phyloP scores from a whole-genome alignment of 2,329 filamentous ascomycete species.

The Hypoxylon sp. region DNA sequence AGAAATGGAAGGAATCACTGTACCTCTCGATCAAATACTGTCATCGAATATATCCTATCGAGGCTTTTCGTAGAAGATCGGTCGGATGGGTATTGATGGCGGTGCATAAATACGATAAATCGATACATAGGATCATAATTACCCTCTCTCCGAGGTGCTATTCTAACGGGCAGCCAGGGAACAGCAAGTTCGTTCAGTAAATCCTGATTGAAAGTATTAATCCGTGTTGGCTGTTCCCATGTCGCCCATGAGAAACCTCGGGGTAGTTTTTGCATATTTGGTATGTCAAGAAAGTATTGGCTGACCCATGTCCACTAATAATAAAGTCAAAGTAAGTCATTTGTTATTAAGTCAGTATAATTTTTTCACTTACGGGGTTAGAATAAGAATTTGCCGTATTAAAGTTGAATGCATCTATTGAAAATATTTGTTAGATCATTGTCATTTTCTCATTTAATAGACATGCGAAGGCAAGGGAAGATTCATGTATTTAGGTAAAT shows the following conservation, averaged over 20 bases:
- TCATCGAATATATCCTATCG: background rate
- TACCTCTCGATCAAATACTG: background rate
- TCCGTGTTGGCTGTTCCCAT: background rate
- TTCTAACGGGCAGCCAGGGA: background rate
- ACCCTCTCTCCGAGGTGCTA: no score
- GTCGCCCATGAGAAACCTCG: background rate
- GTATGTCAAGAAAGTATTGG: background rate
- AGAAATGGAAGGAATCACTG: no score
- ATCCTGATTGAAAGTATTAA: background rate
- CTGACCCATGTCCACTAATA: background rate
- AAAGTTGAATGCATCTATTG: background rate
- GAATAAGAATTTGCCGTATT: background rate
- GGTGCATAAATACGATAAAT: conserved; percentile 2
- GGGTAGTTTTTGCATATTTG: background rate
- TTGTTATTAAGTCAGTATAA: background rate
- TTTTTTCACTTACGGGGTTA: background rate
- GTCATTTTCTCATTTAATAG: background rate
- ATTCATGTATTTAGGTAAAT: background rate
- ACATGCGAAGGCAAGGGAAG: no score
- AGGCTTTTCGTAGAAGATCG: background rate
- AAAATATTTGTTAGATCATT: background rate
- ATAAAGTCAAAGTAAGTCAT: background rate
- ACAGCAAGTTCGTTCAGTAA: background rate
- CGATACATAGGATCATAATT: background rate
- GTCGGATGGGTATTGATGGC: background rate